Evolutionary conservation across 2,329 filamentous ascomycete species (phyloP), one percentile per base, ranked within the genome.

Genomic region (Fusarium decemcellulare): DNA sequence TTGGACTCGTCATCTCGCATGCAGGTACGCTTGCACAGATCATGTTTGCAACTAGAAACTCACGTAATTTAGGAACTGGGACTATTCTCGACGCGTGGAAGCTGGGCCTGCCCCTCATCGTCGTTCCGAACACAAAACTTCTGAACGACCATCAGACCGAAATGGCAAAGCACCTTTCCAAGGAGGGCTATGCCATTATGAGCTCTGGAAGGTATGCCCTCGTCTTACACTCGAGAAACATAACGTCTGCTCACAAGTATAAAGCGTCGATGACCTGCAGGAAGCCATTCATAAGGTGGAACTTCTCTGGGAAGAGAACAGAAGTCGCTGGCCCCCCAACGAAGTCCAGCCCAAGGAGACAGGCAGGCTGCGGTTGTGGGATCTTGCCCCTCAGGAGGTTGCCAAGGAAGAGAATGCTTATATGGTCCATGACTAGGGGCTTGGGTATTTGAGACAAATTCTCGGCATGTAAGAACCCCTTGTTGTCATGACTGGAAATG

Each of bases 141-240:
- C 87, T 97, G 73, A 91, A 97, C 76, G 95, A 99, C 74, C 96
- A 99, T 77, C 96, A 99, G 80, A 87, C 90, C 18, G 94, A 98
- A 78, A 87, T 99, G 58, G 95, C 95, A 1, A 85, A 90, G 52
- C 91, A 93, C 70, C 86, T 98, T 60, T 88, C 92, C 34, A 82
- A 85, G 27, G 88, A 93, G 71, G 91, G 92, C 27, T 97, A 97
- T 80, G 89, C 93, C 4, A 85, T 95, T n/a, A 86, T 91, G 72
- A 92, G 92, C 11, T 83, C 85, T 56, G 81, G 93, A 43, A 84
- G 87, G 91, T 94, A 85, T 59, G 86, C 77, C 5, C 14, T 3
- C 10, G 2, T 15, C 27, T 14, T 11, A 6, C 27, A 50, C 14
- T n/a, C 8, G 2, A 15, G 15, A 15, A 43, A 40, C 12, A n/a